Evolutionary conservation across 805 yeast species (phyloP), one percentile per base, ranked within the genome.

Genomic region (Saturnispora quitensis): DNA sequence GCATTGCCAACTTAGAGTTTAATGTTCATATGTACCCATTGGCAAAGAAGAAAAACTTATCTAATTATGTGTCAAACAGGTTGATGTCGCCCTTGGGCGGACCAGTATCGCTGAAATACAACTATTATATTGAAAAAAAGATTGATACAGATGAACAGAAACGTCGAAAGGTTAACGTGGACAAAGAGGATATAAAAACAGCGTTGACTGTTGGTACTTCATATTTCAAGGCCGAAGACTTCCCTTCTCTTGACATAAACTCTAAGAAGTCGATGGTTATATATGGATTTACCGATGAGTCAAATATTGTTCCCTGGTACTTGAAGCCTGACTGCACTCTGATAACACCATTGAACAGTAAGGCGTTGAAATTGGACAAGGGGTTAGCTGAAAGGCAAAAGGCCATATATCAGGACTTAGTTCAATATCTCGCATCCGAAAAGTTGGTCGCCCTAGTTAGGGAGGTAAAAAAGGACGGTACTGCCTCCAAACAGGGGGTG

Each of bases 201-300:
- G 95, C 86, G 0, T 87, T 78, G 62, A 76, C 77, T 55, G 89
- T 82, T 60, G 91, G 95, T 3, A 69, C 72, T 1, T 75, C 80
- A 8, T 69, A 77, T 13, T 74, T 81, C 2, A 78, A 81, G 0
- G 60, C 86, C 5, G 79, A 82, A 13, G 71, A 72, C 34, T 68
- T 69, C 10, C 68, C 73, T 3, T 62, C 80, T 17, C 68, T 67
- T 31, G 25, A 46, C 4, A 20, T 50, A n/a, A 18, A 47, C 10
- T 72, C 82, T 0, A 51, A 53, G 4, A 73, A 82, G 1, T 82
- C 84, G 0, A 61, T 89, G 12, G 89, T 84, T 61, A 69, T 89
- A 1, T 58, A 86, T 24, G 87, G 89, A 0, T 80, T 88, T 54
- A 63, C 79, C 7, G 68, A 71, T 4, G 58, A 62, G n/a, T 58